Evolutionary conservation across 176 grass and related monocot species (phyloP).

Genomic region (Guadua angustifolia): DNA sequence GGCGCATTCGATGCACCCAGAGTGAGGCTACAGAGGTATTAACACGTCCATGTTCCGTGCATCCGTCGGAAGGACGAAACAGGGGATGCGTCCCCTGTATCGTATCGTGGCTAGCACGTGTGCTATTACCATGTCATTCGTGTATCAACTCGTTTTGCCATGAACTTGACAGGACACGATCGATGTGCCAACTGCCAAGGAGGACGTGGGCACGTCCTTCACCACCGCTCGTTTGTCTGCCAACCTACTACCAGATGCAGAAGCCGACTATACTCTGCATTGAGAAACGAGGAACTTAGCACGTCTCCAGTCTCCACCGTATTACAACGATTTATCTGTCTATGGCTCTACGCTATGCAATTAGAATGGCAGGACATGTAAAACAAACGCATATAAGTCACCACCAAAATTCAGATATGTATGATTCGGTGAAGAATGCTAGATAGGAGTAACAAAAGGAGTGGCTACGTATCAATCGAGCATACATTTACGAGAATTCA

Average conservation of each 20-base stretch:
- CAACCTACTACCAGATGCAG: not conserved
- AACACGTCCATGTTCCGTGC: not conserved
- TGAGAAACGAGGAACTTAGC: too few relatives aligned
- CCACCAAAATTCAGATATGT: too few relatives aligned
- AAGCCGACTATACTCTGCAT: not conserved
- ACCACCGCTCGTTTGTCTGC: not conserved
- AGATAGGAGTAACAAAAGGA: too few relatives aligned
- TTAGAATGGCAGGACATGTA: too few relatives aligned
- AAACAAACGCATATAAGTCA: too few relatives aligned
- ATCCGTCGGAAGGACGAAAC: not conserved
- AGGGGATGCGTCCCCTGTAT: not conserved
- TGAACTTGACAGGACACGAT: not conserved
- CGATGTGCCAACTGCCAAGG: not conserved
- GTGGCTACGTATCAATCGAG: too few relatives aligned
- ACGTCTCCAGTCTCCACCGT: too few relatives aligned
- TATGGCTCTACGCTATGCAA: not conserved
- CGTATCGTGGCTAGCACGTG: not conserved
- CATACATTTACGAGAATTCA: too few relatives aligned
- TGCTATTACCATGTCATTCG: not conserved
- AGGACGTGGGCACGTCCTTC: not conserved
- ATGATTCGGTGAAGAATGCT: too few relatives aligned
- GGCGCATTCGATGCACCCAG: not conserved
- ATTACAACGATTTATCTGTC: not conserved
- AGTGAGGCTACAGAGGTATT: not conserved
- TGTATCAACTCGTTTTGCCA: not conserved